These are phyloP conservation scores for Danielozyma ontarioensis DNA, from an alignment of 805 yeast species.

Conservation along the genomic window DNA sequence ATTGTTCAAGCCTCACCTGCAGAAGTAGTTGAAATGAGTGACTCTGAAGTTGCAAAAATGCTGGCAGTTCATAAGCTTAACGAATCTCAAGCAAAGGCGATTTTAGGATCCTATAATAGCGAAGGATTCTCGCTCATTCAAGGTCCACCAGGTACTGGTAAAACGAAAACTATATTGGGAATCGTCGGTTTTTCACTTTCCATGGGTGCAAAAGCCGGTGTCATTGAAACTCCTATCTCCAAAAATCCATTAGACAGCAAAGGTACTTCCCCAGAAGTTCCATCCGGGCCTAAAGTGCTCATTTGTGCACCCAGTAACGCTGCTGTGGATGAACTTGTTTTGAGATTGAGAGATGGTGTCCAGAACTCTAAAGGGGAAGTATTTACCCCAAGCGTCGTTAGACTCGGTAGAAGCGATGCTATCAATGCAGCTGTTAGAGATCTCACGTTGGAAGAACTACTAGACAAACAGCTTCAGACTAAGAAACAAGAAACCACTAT, in stretches of 20 bases:
- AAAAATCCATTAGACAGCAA: too few species aligned
- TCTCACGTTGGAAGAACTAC: constrained; percentile 78
- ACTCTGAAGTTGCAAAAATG: constrained; percentile 33
- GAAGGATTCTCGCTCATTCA: constrained; percentile 88
- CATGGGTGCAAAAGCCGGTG: constrained; percentile 10
- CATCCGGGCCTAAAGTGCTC: constrained; percentile 51
- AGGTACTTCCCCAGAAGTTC: constrained; percentile 23
- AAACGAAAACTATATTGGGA: constrained; percentile 93
- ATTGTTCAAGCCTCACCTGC: constrained; percentile 67
- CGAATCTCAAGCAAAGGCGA: constrained; percentile 87
- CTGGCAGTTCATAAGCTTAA: constrained; percentile 58
- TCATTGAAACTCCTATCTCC: constrained; percentile 14
- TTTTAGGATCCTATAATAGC: constrained; percentile 60
- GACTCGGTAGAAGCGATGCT: constrained; percentile 88
- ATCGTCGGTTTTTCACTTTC: constrained; percentile 75
- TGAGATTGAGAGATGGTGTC: constrained; percentile 76
- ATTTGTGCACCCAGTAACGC: constrained; percentile 99
- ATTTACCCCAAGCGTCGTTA: constrained; percentile 64
- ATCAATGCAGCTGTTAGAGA: constrained; percentile 78
- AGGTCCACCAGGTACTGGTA: constrained; percentile 99
- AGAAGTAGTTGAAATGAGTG: constrained; percentile 27
- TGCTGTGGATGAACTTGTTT: constrained; percentile 91
- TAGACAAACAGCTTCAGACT: constrained; percentile 54
- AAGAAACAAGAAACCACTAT: constrained; percentile 29
- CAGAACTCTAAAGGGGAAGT: constrained; percentile 46